Conservation (phyloP, 176 grass and related monocot genomes). For the Zoysia pacifica region DNA sequence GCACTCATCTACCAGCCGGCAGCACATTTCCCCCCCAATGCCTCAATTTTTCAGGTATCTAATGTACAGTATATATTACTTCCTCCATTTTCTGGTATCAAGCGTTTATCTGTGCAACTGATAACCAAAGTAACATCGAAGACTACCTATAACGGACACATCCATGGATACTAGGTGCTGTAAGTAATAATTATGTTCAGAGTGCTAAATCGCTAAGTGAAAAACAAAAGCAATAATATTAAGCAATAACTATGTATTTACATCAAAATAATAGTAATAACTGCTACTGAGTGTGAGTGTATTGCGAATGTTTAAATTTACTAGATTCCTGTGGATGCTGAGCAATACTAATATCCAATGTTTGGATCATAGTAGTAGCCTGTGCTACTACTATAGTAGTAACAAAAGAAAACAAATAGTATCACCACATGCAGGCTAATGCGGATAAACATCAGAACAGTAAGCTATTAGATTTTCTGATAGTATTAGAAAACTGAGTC, state of each 20-base stretch:
- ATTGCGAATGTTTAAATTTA: slow-evolving; percentile 41
- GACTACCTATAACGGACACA: neutral
- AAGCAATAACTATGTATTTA: too few relatives aligned
- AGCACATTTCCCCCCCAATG: neutral
- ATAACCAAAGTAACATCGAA: slow-evolving; percentile 6
- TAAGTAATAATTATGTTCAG: neutral
- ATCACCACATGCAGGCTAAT: slow-evolving; percentile 20
- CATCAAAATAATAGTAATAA: slow-evolving; percentile 4
- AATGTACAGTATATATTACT: neutral
- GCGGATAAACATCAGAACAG: slow-evolving; percentile 24
- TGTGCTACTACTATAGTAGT: slow-evolving; percentile 87
- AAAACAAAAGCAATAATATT: slow-evolving; percentile 4
- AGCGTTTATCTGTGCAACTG: neutral
- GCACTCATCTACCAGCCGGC: neutral
- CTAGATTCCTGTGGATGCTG: slow-evolving; percentile 81
- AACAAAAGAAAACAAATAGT: slow-evolving; percentile 43
- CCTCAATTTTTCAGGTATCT: neutral
- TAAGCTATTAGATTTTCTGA: neutral
- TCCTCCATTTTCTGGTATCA: neutral
- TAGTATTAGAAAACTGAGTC: neutral
- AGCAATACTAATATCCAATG: slow-evolving; percentile 65
- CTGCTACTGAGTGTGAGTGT: neutral
- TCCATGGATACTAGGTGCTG: neutral
- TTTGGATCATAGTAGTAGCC: slow-evolving; percentile 88
- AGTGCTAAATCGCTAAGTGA: neutral